Base-by-base conservation (phyloP, 1,284 basidiomycete genomes). In the Pseudozyma hubeiensis region DNA sequence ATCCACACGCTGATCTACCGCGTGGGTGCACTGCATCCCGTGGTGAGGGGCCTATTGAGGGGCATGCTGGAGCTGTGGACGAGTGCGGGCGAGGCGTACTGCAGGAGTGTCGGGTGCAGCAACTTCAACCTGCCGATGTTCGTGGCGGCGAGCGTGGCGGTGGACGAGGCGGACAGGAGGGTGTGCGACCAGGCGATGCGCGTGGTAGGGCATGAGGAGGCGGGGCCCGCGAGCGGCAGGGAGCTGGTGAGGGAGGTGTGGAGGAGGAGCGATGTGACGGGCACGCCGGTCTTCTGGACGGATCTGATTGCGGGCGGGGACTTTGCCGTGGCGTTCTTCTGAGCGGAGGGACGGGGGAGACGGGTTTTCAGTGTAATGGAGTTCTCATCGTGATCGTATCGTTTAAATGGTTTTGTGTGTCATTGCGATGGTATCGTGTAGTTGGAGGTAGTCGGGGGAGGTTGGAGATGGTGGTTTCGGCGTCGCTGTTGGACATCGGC, bases 121-220 rank as follows among this genome's bases (percentile, higher is more conserved):
- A 71, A 71, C 29, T 71, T 65, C 52, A 71, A 71, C 24, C 45
- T 71, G 37, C 59, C 68, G 34, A 66, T 71, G 19, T 65, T 66
- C 17, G 35, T 65, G 0, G 68, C 68, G 3, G 48, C 49, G 11
- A 51, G 51, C 0, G 68, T 71, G 35, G 68, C 68, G 37, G 59
- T 71, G 46, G 52, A 59, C 13, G 58, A 61, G 30, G 39, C 45
- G 30, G 68, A 71, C 40, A 14, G 68, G 33, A 54, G 29, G 47
- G 47, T 65, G 17, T 71, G 68, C 40, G 63, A 59, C n/a, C 30
- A 46, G 35, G 68, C 68, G 17, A 71, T 71, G 68, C 53, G 66
- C 55, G 55, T 71, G 14, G 68, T 71, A 0, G 68, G 68, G 14
- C 63, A 71, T 16, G 68, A 71, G 10, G 68, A 71, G 46, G 58